Base-by-base conservation (phyloP, 2,329 filamentous ascomycete genomes). In the Dissoconium aciculare region DNA sequence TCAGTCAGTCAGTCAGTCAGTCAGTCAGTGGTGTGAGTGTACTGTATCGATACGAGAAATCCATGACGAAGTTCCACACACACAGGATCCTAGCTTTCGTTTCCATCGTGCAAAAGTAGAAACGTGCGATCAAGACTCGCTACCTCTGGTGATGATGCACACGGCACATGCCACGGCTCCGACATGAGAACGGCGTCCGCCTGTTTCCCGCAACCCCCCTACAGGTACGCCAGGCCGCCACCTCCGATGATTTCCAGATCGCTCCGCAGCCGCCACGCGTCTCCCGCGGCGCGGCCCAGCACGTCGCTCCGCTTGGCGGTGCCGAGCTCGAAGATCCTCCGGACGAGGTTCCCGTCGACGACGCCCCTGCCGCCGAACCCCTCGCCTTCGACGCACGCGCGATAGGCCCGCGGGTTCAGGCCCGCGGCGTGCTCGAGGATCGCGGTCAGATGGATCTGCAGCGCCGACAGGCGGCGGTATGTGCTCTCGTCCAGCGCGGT, bases 401-500 rank as follows among this genome's bases (percentile, higher is more conserved):
- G 69, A 57, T 87, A 81, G 0, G 75, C 81, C 33, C 79, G 74
- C 2, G 83, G 78, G 55, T 95, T 95, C 29, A 94, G 63, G 0
- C 81, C 83, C 5, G 75, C 81, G 4, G 78, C 61, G 39, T 84
- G 75, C 26, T 81, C 74, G 5, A 94, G 67, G 0, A 76, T 74
- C 17, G 74, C 80, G 5, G 75, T 66, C 2, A 98, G 65, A 50
- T 91, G 84, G 3, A 76, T 79, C 27, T 85, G 71, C 3, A 98
- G 64, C 2, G 81, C 82, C 3, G 75, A 75, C 3, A 98, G 67
- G 0, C 85, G 77, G 2, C 89, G 77, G 57, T 95, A 95, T 8
- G 75, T 66, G 4, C 76, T 64, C 54, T 95, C 87, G 0, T 74
- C 63, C 1, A 95, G 63, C 0, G 87, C 74, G 0, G 78, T 79